These are phyloP conservation scores for Samsoniella hepiali DNA, from an alignment of 2,329 filamentous ascomycete species.

Conservation along the genomic window DNA sequence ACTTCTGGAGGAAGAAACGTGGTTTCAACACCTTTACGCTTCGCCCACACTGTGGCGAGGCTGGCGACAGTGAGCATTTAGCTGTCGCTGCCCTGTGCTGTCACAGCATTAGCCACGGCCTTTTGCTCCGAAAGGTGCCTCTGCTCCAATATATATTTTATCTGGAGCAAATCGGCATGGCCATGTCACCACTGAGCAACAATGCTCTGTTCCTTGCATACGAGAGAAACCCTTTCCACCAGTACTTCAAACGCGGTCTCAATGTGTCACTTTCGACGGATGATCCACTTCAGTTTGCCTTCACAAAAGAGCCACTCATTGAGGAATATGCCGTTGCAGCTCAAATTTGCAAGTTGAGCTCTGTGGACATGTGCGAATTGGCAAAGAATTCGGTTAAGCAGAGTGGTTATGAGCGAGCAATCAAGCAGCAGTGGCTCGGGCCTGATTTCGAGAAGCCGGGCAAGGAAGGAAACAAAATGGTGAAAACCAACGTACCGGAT, in stretches of 20 bases:
- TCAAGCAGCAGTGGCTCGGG: constrained; percentile 93
- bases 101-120: constrained; percentile 94
- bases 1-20: constrained; percentile 83
- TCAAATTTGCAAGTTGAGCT: constrained; percentile 95
- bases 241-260: constrained; percentile 90
- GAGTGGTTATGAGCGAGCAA: constrained; percentile 82
- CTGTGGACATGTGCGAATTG: constrained; percentile 97
- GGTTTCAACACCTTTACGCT: constrained; percentile 96
- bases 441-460: constrained; percentile 73
- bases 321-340: constrained; percentile 98
- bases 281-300: constrained; percentile 95
- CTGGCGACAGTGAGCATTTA: constrained; percentile 93
- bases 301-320: constrained; percentile 96
- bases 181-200: constrained; percentile 98
- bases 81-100: constrained; percentile 88
- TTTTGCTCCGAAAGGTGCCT: constrained; percentile 89
- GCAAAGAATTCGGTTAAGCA: constrained; percentile 95
- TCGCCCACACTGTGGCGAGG: constrained; percentile 92
- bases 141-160: constrained; percentile 97
- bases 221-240: constrained; percentile 92
- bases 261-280: constrained; percentile 97
- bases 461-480: constrained; percentile 82
- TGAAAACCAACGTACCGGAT: constrained; percentile 94
- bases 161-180: constrained; percentile 94
- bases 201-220: constrained; percentile 96